These are phyloP conservation scores for Pestalotiopsis sp. DNA, from an alignment of 2,329 filamentous ascomycete genomes.

Conservation along the genomic window DNA sequence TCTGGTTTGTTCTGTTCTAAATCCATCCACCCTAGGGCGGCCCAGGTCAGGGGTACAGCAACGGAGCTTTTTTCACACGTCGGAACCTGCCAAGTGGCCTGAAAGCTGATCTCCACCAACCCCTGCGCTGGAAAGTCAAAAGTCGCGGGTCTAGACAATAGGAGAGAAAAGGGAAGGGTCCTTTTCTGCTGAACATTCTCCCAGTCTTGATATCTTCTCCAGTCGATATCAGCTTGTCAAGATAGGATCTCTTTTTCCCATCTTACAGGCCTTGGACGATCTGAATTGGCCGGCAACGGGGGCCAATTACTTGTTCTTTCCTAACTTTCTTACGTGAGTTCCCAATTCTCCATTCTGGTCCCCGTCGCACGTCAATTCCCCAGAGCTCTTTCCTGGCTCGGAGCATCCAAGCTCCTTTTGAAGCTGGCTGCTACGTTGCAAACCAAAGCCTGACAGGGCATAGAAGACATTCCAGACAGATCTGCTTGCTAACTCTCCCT, in stretches of 20 bases:
- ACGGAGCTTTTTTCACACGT: background rate
- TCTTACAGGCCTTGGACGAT: background rate
- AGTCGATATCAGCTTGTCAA: slow-evolving; percentile 2
- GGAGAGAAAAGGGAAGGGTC: background rate
- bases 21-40: background rate
- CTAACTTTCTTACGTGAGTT: background rate
- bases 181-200: background rate
- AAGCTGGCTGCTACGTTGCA: background rate
- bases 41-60: background rate
- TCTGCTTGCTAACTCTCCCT: background rate
- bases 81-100: slow-evolving; percentile 15
- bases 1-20: background rate
- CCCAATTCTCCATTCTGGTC: background rate
- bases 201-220: background rate
- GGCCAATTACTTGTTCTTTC: background rate
- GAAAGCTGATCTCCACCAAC: slow-evolving; percentile 13
- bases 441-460: background rate
- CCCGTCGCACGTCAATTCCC: background rate
- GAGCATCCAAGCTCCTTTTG: background rate
- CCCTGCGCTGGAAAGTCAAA: slow-evolving; percentile 12
- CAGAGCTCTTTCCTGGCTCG: background rate
- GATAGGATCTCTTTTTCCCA: background rate
- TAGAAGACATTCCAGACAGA: background rate
- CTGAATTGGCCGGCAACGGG: background rate
- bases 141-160: background rate